Percentiles rank a stretch among this genome's conserved stretches.
Evolutionary conservation across 2,329 filamentous ascomycete species (phyloP).

Genomic region (Talaromyces sp.): DNA sequence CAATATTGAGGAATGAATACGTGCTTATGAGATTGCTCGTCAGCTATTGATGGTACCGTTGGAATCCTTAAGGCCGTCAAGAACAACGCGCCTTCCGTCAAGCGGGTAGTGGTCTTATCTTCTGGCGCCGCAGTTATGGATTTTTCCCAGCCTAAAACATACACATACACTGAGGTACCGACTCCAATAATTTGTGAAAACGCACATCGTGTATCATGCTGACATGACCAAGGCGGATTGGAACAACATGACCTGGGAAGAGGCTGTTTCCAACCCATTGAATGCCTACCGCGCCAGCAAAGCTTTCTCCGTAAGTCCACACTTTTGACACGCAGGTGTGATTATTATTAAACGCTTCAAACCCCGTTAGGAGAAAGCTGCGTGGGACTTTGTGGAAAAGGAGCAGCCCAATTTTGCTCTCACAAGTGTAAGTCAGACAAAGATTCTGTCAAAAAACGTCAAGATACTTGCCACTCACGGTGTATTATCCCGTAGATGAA

Average conservation of each 20-base stretch:
- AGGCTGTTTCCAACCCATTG: slow-evolving; percentile 28
- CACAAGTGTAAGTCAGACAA: slow-evolving; percentile 24
- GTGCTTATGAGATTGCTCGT: slow-evolving; percentile 21
- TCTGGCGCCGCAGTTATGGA: slow-evolving; percentile 57
- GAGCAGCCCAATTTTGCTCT: slow-evolving; percentile 54
- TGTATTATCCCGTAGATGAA: slow-evolving; percentile 46
- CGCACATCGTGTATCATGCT: slow-evolving; percentile 24
- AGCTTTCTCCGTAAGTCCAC: slow-evolving; percentile 33
- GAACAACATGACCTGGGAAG: slow-evolving; percentile 34
- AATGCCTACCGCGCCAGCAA: slow-evolving; percentile 53
- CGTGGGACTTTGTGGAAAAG: slow-evolving; percentile 57
- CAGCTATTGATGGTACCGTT: slow-evolving; percentile 57
- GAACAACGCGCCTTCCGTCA: slow-evolving; percentile 58
- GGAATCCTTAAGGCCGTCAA: slow-evolving; percentile 57
- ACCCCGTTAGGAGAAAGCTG: slow-evolving; percentile 54
- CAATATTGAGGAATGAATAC: neutral
- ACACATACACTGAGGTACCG: slow-evolving; percentile 21
- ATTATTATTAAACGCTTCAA: too few species aligned
- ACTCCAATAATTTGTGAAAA: slow-evolving; percentile 37
- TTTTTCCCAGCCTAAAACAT: slow-evolving; percentile 11
- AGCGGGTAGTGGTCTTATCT: slow-evolving; percentile 64
- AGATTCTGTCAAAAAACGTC: neutral
- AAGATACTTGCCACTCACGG: neutral
- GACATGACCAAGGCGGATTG: slow-evolving; percentile 28
- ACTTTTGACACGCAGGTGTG: neutral